phyloP scores from a whole-genome alignment of 805 yeast species.

The Wickerhamomyces ciferrii region DNA sequence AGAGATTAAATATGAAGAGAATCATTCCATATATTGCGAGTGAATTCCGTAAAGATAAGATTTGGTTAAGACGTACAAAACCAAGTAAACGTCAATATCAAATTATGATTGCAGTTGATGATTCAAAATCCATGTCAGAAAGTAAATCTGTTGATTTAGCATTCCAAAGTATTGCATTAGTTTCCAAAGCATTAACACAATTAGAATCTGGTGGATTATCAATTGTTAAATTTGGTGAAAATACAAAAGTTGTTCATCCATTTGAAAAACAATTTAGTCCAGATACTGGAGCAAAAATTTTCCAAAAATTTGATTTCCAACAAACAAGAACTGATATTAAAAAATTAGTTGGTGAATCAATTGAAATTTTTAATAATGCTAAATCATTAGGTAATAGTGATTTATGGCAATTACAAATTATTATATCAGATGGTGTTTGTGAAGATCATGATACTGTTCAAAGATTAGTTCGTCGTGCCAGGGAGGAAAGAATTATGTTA shows the following conservation, averaged over 20 bases:
- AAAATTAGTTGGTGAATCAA: conserved; percentile 64
- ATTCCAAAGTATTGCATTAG: conserved; percentile 89
- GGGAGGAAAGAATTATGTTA: conserved; percentile 89
- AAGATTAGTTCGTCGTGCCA: conserved; percentile 82
- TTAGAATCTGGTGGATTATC: conserved; percentile 92
- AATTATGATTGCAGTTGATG: conserved; percentile 95
- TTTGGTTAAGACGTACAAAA: conserved; percentile 95
- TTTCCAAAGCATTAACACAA: conserved; percentile 89
- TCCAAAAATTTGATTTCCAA: conserved; percentile 87
- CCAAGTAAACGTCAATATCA: conserved; percentile 97
- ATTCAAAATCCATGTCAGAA: conserved; percentile 96
- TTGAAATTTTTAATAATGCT: conserved; percentile 63
- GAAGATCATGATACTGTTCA: conserved; percentile 87
- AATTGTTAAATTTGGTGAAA: conserved; percentile 85
- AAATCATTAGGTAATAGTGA: conserved; percentile 45
- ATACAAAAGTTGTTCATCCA: conserved; percentile 79
- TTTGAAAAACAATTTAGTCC: conserved; percentile 80
- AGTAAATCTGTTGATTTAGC: conserved; percentile 87
- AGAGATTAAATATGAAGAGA: conserved; percentile 93
- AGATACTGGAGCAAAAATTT: conserved; percentile 77
- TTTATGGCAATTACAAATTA: conserved; percentile 90
- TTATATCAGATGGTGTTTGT: conserved; percentile 94
- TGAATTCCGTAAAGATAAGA: conserved; percentile 94
- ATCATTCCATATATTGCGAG: conserved; percentile 97
- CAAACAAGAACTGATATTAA: conserved; percentile 84